Evolutionary conservation across 139 green algal species (phyloP).

Genomic region (Micromonas commoda): DNA sequence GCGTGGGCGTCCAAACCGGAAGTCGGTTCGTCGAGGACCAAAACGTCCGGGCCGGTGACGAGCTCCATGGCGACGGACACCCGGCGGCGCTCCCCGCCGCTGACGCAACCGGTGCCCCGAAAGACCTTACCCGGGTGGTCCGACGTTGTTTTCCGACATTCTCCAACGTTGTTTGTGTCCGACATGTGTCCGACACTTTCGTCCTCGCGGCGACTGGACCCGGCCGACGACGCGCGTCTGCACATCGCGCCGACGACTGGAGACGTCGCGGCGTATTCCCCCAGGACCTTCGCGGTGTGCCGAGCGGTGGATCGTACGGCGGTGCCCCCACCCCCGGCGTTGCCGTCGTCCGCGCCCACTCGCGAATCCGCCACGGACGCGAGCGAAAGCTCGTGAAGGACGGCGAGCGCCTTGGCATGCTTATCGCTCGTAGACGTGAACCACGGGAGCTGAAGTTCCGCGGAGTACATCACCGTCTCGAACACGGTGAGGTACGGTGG

Average conservation of each 20-base stretch:
- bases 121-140: too few relatives aligned
- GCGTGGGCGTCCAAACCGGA: constrained; percentile 84
- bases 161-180: too few relatives aligned
- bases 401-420: not conserved
- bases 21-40: constrained; percentile 75
- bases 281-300: not conserved
- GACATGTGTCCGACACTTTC: too few relatives aligned
- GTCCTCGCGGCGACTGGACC: too few relatives aligned
- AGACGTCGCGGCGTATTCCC: too few relatives aligned
- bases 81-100: constrained; percentile 88
- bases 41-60: constrained; percentile 76
- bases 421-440: not conserved
- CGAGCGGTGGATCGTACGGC: not conserved
- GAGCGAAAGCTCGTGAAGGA: constrained; percentile 1
- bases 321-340: not conserved
- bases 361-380: not conserved
- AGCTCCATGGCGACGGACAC: constrained; percentile 81
- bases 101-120: constrained; percentile 41
- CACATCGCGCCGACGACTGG: too few relatives aligned
- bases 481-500: not conserved
- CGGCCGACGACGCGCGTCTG: too few relatives aligned
- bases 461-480: constrained; percentile 1
- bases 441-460: constrained; percentile 2
- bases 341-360: not conserved
- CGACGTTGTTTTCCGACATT: too few relatives aligned